These are phyloP conservation scores for Fimicolochytrium jonesii DNA, from an alignment of 192 early-diverging fungal genomes.

Conservation along the genomic window DNA sequence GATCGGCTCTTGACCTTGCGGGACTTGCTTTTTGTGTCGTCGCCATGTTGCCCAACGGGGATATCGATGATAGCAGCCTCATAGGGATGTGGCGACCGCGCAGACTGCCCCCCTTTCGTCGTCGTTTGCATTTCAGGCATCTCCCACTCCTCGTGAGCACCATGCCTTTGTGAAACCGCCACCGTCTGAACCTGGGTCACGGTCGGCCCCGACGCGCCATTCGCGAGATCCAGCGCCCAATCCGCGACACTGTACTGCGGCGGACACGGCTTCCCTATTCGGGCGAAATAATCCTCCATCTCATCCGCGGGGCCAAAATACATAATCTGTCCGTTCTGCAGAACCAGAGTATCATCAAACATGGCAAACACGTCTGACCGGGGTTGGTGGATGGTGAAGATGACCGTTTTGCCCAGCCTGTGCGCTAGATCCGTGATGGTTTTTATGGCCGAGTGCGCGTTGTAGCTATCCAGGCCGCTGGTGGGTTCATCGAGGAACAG, in stretches of 20 bases:
- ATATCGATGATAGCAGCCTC: too few relatives aligned
- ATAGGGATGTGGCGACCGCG: too few relatives aligned
- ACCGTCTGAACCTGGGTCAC: not conserved
- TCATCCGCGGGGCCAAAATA: slow-evolving; percentile 55
- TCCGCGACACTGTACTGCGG: slow-evolving; percentile 70
- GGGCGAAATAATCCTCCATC: slow-evolving; percentile 46
- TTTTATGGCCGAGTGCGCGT: slow-evolving; percentile 61
- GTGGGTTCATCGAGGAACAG: slow-evolving; percentile 56
- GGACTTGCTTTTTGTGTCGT: too few relatives aligned
- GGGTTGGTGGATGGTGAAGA: slow-evolving; percentile 92
- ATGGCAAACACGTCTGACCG: slow-evolving; percentile 72
- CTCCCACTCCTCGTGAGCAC: too few relatives aligned
- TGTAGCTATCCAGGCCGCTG: slow-evolving; percentile 49
- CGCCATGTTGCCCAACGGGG: too few relatives aligned
- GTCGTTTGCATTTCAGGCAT: too few relatives aligned
- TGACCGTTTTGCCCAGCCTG: slow-evolving; percentile 59
- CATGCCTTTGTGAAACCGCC: not conserved
- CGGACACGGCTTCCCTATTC: slow-evolving; percentile 59
- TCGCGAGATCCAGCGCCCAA: slow-evolving; percentile 59
- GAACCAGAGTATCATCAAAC: slow-evolving; percentile 77
- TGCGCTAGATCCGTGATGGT: slow-evolving; percentile 58
- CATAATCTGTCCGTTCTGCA: slow-evolving; percentile 60
- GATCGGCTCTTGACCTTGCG: too few relatives aligned
- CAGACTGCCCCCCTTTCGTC: too few relatives aligned
- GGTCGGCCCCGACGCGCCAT: not conserved